phyloP scores from a whole-genome alignment of 2,329 filamentous ascomycete genomes.

The Aureobasidium sp. region DNA sequence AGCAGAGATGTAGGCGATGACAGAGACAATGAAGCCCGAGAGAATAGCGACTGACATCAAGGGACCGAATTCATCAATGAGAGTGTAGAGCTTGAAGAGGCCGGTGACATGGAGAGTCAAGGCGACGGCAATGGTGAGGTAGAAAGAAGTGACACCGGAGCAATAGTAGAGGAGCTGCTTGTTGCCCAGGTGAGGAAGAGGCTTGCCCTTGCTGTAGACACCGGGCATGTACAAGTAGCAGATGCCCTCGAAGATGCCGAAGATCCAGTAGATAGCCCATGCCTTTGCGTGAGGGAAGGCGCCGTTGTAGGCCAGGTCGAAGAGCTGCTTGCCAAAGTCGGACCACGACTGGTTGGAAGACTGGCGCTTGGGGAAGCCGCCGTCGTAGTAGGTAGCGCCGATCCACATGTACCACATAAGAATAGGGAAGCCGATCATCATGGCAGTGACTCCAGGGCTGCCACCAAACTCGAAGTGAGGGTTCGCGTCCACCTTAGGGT shows the following conservation, averaged over 20 bases:
- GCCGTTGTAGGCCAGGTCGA: constrained; percentile 65
- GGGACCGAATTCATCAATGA: constrained; percentile 92
- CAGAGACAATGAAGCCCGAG: constrained; percentile 74
- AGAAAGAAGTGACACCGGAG: constrained; percentile 80
- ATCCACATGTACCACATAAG: constrained; percentile 99
- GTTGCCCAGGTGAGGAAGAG: constrained; percentile 69
- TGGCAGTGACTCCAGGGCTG: constrained; percentile 63
- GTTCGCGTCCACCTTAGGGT: constrained; percentile 35
- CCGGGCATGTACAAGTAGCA: constrained; percentile 84
- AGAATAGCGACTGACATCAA: constrained; percentile 88
- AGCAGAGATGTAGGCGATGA: constrained; percentile 81
- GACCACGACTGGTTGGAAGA: constrained; percentile 52
- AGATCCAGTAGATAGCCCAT: constrained; percentile 92
- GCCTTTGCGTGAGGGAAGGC: constrained; percentile 76
- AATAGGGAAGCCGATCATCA: constrained; percentile 89
- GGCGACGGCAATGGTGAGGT: constrained; percentile 67
- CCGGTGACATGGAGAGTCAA: constrained; percentile 71
- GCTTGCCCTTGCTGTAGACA: constrained; percentile 79
- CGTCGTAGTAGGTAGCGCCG: constrained; percentile 85
- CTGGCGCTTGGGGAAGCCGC: constrained; percentile 56
- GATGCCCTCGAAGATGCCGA: constrained; percentile 74
- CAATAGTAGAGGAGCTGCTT: constrained; percentile 93
- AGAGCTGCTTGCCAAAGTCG: constrained; percentile 66
- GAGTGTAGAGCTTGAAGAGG: constrained; percentile 78
- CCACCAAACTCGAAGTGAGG: constrained; percentile 76